Evolutionary conservation across 768 basidiomycete genomes (phyloP).

Genomic region (Gloeophyllum trabeum): DNA sequence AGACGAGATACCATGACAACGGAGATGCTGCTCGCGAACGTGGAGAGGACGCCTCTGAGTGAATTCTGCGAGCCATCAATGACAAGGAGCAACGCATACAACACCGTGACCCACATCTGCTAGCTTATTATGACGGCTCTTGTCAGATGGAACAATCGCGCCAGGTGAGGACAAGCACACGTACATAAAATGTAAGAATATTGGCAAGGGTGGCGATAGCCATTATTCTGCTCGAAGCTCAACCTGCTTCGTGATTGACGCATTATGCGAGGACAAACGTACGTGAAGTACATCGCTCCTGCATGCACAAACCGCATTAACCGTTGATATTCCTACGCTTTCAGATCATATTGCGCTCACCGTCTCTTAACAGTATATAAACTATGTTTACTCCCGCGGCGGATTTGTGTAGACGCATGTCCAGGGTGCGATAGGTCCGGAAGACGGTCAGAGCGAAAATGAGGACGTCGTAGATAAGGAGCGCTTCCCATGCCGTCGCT

Average conservation of each 20-base stretch:
- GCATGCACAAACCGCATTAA: too few species aligned
- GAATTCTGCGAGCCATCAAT: slow-evolving; percentile 23
- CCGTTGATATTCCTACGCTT: background rate
- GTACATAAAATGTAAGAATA: too few species aligned
- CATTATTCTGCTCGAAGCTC: too few species aligned
- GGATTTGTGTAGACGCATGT: slow-evolving; percentile 11
- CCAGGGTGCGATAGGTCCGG: slow-evolving; percentile 28
- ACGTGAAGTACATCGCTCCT: slow-evolving; percentile 51
- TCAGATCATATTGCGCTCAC: slow-evolving; percentile 18
- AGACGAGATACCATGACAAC: slow-evolving; percentile 43
- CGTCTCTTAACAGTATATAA: slow-evolving; percentile 36
- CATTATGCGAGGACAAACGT: too few species aligned
- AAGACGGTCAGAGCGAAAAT: slow-evolving; percentile 35
- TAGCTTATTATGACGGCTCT: too few species aligned
- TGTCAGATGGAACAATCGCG: too few species aligned
- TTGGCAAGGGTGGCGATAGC: too few species aligned
- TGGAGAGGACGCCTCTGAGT: slow-evolving; percentile 34
- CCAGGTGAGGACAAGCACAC: too few species aligned
- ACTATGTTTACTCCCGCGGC: slow-evolving; percentile 22
- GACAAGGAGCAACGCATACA: too few species aligned
- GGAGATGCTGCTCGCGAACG: slow-evolving; percentile 38
- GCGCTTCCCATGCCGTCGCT: slow-evolving; percentile 35
- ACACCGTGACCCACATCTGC: too few species aligned
- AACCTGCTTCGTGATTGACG: too few species aligned
- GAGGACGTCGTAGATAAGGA: slow-evolving; percentile 35